These are phyloP conservation scores for Sclerotinia spermophila DNA, from an alignment of 2,329 filamentous ascomycete species.

Conservation along the genomic window DNA sequence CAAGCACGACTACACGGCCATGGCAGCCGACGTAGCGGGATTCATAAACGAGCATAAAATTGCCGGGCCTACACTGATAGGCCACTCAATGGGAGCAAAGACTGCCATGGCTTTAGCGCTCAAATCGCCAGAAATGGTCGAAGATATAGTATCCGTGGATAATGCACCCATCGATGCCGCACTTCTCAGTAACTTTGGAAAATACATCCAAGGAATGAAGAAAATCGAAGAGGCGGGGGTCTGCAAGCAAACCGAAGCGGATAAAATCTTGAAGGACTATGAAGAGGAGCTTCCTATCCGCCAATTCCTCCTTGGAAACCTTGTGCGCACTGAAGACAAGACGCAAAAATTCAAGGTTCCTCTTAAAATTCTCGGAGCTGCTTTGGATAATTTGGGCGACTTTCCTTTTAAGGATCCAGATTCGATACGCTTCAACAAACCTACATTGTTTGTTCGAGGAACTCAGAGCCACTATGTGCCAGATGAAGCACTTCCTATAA, in stretches of 20 bases:
- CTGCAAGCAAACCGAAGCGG: conserved; percentile 71
- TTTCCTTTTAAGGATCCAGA: conserved; percentile 80
- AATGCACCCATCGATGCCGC: conserved; percentile 84
- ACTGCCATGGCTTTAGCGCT: conserved; percentile 85
- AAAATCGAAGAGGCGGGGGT: conserved; percentile 68
- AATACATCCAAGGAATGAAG: conserved; percentile 82
- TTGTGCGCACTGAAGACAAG: conserved; percentile 54
- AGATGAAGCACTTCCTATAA: conserved; percentile 74
- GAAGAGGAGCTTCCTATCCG: conserved; percentile 72
- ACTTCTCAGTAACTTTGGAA: conserved; percentile 69
- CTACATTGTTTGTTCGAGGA: conserved; percentile 76
- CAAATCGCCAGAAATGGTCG: conserved; percentile 61
- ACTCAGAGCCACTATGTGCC: conserved; percentile 75
- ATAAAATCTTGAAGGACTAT: conserved; percentile 70
- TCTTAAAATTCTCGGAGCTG: conserved; percentile 62
- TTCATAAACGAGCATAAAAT: conserved; percentile 73
- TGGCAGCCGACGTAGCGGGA: conserved; percentile 77
- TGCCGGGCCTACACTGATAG: conserved; percentile 72
- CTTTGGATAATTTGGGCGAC: conserved; percentile 70
- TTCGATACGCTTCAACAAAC: conserved; percentile 67
- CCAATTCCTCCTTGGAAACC: conserved; percentile 88
- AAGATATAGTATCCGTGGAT: conserved; percentile 77
- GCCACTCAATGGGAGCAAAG: conserved; percentile 96
- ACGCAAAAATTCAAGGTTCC: conserved; percentile 76
- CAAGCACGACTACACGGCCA: conserved; percentile 73